Percentiles rank a stretch among this genome's conserved stretches.
Evolutionary conservation across 2,329 filamentous ascomycete genomes (phyloP).

Genomic region (Pseudogymnoascus sp.): DNA sequence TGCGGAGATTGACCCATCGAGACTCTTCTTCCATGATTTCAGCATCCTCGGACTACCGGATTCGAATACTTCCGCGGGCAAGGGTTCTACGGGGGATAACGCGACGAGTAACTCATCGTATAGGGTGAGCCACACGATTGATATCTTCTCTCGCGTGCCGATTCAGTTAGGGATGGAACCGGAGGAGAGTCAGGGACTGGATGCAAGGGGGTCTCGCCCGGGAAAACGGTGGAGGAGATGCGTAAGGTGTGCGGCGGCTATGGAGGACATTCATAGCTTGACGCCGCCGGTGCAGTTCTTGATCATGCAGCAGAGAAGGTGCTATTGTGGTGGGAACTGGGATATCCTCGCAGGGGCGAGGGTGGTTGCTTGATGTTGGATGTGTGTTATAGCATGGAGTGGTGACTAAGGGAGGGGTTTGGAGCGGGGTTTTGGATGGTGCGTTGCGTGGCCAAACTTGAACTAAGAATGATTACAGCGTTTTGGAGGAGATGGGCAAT

Average conservation of each 20-base stretch:
- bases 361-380: constrained; percentile 1
- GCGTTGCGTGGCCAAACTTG: background rate
- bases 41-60: constrained; percentile 24
- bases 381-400: background rate
- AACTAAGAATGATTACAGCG: background rate
- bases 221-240: constrained; percentile 27
- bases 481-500: background rate
- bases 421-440: background rate
- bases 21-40: constrained; percentile 30
- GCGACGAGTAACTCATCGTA: background rate
- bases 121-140: background rate
- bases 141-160: background rate
- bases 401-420: background rate
- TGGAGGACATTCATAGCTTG: constrained; percentile 28
- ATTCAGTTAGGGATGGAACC: background rate
- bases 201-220: constrained; percentile 1
- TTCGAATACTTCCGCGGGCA: constrained; percentile 19
- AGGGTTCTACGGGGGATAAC: background rate
- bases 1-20: constrained; percentile 28
- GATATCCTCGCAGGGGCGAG: constrained; percentile 16
- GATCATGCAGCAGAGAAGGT: constrained; percentile 29
- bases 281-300: constrained; percentile 28
- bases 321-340: constrained; percentile 30
- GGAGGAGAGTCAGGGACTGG: background rate
- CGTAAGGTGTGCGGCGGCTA: constrained; percentile 28